A percentile compares a stretch with the other conserved stretches of the same genome.
Evolutionary conservation across 1,139 yeast species (phyloP).

Genomic region (Nakaseomyces sp.): DNA sequence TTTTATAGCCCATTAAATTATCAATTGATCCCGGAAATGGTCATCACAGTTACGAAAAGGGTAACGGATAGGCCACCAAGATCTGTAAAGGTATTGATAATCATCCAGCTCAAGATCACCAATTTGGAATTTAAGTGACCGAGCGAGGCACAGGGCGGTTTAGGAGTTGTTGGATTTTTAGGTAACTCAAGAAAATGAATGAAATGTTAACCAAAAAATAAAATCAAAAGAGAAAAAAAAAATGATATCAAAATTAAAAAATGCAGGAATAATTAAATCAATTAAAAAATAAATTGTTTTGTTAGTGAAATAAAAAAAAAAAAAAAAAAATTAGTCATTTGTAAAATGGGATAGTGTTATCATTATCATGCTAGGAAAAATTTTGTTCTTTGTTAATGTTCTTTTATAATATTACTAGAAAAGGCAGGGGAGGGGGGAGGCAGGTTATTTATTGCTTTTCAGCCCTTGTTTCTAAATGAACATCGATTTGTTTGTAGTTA

Average conservation of each 20-base stretch:
- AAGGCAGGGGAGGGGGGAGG: too few species aligned
- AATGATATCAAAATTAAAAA: neutral
- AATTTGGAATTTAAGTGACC: slow-evolving; percentile 19
- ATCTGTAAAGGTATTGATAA: slow-evolving; percentile 6
- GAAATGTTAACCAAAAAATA: too few species aligned
- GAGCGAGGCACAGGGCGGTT: slow-evolving; percentile 36
- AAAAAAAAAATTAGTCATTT: neutral
- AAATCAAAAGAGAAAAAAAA: neutral
- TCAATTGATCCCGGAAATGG: neutral
- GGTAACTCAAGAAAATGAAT: slow-evolving; percentile 1
- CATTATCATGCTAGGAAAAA: neutral
- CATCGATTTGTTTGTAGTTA: slow-evolving; percentile 82
- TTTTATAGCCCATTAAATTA: slow-evolving; percentile 48
- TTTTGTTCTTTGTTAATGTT: neutral
- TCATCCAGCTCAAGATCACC: slow-evolving; percentile 40
- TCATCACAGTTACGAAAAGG: slow-evolving; percentile 1
- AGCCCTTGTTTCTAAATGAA: slow-evolving; percentile 36
- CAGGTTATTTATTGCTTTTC: neutral
- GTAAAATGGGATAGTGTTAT: neutral
- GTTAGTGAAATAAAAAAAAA: too few species aligned
- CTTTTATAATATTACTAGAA: neutral
- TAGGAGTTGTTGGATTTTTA: neutral
- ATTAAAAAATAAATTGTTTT: neutral
- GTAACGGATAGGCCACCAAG: neutral
- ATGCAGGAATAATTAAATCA: slow-evolving; percentile 3